phyloP scores from a whole-genome alignment of 148 eudicot genomes.

The Rhododendron kiyosumense region DNA sequence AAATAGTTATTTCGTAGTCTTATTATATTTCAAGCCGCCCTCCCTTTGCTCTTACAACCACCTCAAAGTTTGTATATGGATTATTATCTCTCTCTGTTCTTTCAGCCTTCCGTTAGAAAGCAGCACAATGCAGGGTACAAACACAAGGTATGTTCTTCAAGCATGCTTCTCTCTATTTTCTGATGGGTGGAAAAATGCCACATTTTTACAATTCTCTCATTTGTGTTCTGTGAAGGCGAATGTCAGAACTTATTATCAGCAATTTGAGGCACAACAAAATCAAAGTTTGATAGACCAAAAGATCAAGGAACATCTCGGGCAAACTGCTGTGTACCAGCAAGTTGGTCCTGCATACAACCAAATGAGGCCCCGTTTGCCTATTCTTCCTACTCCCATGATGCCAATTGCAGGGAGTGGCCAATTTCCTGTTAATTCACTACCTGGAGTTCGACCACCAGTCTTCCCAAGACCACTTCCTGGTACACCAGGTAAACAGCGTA shows the following conservation, averaged over 20 bases:
- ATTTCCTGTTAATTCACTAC: slow-evolving; percentile 38
- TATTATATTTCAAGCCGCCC: background rate
- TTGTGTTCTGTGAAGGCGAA: slow-evolving; percentile 46
- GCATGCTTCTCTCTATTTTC: background rate
- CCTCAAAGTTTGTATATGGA: background rate
- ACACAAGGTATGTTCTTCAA: slow-evolving; percentile 54
- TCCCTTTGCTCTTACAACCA: background rate
- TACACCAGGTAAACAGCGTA: background rate
- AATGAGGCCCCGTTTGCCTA: slow-evolving; percentile 52
- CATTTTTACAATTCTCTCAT: background rate
- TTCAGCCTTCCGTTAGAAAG: slow-evolving; percentile 89
- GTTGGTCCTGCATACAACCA: slow-evolving; percentile 56
- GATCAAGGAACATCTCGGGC: slow-evolving; percentile 90
- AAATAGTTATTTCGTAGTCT: background rate
- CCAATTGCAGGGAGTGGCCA: slow-evolving; percentile 37
- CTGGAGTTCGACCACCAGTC: slow-evolving; percentile 67
- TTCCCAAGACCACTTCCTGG: slow-evolving; percentile 55
- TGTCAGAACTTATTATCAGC: slow-evolving; percentile 71
- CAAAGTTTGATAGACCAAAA: slow-evolving; percentile 84
- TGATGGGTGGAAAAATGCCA: background rate
- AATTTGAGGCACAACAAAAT: slow-evolving; percentile 84
- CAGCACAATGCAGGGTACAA: slow-evolving; percentile 98
- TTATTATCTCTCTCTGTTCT: slow-evolving; percentile 9
- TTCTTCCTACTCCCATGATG: slow-evolving; percentile 56
- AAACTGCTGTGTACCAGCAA: slow-evolving; percentile 53